These are phyloP conservation scores for Trichocladium uniseriatum DNA, from an alignment of 495 filamentous ascomycete genomes.

Conservation along the genomic window DNA sequence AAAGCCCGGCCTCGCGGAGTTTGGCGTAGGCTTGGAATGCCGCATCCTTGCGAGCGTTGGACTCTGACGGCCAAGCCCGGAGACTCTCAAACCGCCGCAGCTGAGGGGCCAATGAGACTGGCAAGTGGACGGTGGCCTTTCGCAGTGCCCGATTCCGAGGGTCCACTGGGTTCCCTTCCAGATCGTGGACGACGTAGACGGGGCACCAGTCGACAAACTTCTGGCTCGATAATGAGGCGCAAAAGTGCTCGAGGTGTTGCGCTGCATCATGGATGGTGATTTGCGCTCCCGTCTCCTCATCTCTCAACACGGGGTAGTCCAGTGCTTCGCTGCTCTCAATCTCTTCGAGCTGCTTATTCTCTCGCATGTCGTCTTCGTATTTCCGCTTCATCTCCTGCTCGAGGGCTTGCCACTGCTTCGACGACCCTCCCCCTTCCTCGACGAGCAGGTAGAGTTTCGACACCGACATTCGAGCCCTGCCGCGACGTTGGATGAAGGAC, in stretches of 20 bases:
- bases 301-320: slow-evolving; percentile 38
- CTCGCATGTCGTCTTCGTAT: slow-evolving; percentile 62
- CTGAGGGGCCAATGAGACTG: slow-evolving; percentile 54
- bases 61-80: slow-evolving; percentile 58
- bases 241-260: slow-evolving; percentile 77
- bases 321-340: slow-evolving; percentile 46
- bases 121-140: slow-evolving; percentile 57
- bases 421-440: slow-evolving; percentile 20
- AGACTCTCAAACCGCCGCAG: slow-evolving; percentile 49
- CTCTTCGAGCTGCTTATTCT: slow-evolving; percentile 35
- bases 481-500: slow-evolving; percentile 82
- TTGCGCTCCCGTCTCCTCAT: slow-evolving; percentile 53
- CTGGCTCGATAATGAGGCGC: slow-evolving; percentile 47
- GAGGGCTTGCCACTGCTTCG: slow-evolving; percentile 48
- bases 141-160: slow-evolving; percentile 18
- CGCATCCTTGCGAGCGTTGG: slow-evolving; percentile 68
- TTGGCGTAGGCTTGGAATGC: slow-evolving; percentile 72
- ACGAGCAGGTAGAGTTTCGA: slow-evolving; percentile 66
- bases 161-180: slow-evolving; percentile 11
- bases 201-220: slow-evolving; percentile 45
- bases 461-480: slow-evolving; percentile 61
- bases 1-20: slow-evolving; percentile 58
- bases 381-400: slow-evolving; percentile 64
- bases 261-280: slow-evolving; percentile 64
- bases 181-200: slow-evolving; percentile 35